These are phyloP conservation scores for Citrus reticulata DNA, from an alignment of 345 rosid species.

Conservation along the genomic window DNA sequence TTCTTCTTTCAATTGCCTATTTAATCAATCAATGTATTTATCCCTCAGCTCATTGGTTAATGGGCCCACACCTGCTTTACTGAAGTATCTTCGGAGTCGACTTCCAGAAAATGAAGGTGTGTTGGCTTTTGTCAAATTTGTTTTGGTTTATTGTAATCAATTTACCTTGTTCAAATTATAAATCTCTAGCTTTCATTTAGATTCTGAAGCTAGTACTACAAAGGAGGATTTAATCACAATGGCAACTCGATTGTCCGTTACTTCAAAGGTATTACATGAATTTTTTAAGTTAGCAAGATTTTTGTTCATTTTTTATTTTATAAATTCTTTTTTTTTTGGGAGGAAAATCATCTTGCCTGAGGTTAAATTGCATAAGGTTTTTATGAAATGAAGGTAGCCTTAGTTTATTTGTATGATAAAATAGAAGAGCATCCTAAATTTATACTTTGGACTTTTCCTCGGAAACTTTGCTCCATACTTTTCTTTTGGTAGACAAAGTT, in stretches of 20 bases:
- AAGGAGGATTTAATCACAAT: constrained; percentile 62
- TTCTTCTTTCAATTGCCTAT: constrained; percentile 14
- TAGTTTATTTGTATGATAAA: not conserved
- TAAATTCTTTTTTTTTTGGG: not conserved
- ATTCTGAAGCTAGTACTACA: constrained; percentile 48
- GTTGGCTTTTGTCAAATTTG: constrained; percentile 5
- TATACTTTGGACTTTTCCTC: not conserved
- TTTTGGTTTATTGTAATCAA: not conserved
- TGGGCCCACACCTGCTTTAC: constrained; percentile 82
- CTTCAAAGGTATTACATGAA: constrained; percentile 60
- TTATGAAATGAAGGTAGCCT: not conserved
- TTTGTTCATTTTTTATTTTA: not conserved
- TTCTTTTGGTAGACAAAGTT: not conserved
- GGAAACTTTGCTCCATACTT: not conserved
- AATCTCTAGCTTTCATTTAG: constrained; percentile 31
- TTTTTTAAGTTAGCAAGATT: not conserved
- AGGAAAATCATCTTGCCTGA: not conserved
- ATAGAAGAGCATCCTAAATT: not conserved
- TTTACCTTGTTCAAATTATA: constrained; percentile 3
- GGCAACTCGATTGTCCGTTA: constrained; percentile 78
- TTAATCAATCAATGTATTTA: constrained; percentile 8
- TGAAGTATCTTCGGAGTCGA: constrained; percentile 82
- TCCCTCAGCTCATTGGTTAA: constrained; percentile 71
- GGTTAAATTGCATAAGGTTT: not conserved
- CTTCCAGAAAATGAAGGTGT: constrained; percentile 73